A percentile compares a stretch with the other conserved stretches of the same genome.
Evolutionary conservation across 495 filamentous ascomycete genomes (phyloP).

Genomic region (Hypoxylon perforatum): DNA sequence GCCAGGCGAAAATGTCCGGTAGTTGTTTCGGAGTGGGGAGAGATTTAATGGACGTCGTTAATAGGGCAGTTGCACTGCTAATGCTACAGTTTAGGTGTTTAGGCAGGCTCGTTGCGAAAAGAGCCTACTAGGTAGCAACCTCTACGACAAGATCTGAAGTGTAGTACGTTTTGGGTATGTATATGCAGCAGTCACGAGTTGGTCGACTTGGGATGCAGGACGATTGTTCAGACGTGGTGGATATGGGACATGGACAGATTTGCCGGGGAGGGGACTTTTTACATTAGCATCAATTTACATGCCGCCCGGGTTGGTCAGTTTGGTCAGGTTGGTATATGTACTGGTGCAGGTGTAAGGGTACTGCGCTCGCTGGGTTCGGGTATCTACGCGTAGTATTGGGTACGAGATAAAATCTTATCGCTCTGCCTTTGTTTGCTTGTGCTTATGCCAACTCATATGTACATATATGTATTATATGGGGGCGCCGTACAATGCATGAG

Average conservation of each 20-base stretch:
- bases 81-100: too few species aligned
- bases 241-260: conserved; percentile 32
- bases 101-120: too few species aligned
- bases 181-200: not conserved
- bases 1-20: not conserved
- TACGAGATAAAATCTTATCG: conserved; percentile 6
- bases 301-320: not conserved
- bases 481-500: not conserved
- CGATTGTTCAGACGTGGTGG: not conserved
- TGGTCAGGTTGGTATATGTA: not conserved
- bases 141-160: too few species aligned
- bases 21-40: not conserved
- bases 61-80: not conserved
- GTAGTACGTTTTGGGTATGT: too few species aligned
- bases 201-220: not conserved
- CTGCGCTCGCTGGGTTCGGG: too few species aligned
- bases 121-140: too few species aligned
- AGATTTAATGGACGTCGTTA: not conserved
- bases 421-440: not conserved
- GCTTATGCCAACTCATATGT: not conserved
- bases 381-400: not conserved
- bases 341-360: too few species aligned
- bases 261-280: conserved; percentile 42
- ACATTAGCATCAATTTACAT: conserved; percentile 18
- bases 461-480: not conserved